Percentiles rank a stretch among this genome's conserved stretches.
Evolutionary conservation across 352 stramenopile genomes (phyloP).

Genomic region (Pythium coloratum): DNA sequence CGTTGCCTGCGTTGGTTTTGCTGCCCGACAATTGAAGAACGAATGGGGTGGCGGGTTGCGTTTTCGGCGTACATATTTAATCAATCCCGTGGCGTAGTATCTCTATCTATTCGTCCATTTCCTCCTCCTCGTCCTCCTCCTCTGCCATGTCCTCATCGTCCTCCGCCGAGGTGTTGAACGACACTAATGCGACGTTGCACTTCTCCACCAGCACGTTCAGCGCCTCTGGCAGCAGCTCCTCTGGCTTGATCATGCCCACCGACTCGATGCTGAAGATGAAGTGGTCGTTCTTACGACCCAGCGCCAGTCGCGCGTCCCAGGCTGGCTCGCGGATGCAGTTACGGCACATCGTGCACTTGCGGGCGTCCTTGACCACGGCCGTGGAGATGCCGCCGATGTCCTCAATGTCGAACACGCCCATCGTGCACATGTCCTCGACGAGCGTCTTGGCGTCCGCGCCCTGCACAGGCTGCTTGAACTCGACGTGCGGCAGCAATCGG

Average conservation of each 20-base stretch:
- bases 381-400: slow-evolving; percentile 73
- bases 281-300: slow-evolving; percentile 93
- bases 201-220: slow-evolving; percentile 82
- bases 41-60: not conserved
- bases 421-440: slow-evolving; percentile 65
- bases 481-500: slow-evolving; percentile 87
- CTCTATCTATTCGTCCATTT: slow-evolving; percentile 51
- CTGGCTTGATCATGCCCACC: slow-evolving; percentile 84
- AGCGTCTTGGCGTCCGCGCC: slow-evolving; percentile 63
- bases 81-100: slow-evolving; percentile 11
- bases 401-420: slow-evolving; percentile 92
- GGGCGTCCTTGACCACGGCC: slow-evolving; percentile 82
- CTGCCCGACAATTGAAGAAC: not conserved
- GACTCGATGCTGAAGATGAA: slow-evolving; percentile 95
- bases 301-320: slow-evolving; percentile 87
- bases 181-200: slow-evolving; percentile 82
- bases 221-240: slow-evolving; percentile 78
- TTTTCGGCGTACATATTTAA: slow-evolving; percentile 24
- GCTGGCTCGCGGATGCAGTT: slow-evolving; percentile 93
- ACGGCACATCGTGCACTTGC: slow-evolving; percentile 95
- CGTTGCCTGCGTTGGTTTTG: not conserved
- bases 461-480: slow-evolving; percentile 64
- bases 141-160: slow-evolving; percentile 55
- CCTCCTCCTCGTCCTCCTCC: slow-evolving; percentile 41
- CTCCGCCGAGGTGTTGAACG: slow-evolving; percentile 58